Evolutionary conservation across 2,329 filamentous ascomycete species (phyloP).

Genomic region (Aspergillus nomiae): DNA sequence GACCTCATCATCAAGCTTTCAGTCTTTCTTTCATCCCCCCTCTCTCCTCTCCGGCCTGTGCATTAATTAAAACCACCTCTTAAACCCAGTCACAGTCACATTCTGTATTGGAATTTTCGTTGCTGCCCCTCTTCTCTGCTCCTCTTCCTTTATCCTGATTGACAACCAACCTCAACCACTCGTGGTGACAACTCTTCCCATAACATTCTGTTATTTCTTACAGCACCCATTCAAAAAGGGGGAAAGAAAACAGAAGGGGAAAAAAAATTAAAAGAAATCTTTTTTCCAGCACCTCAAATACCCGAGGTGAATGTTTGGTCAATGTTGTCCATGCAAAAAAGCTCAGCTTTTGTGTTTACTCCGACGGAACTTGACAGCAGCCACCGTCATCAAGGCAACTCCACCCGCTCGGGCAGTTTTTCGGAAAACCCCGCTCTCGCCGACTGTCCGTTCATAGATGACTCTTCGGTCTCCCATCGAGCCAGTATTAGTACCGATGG

Average conservation of each 20-base stretch:
- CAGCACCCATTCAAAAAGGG: not conserved
- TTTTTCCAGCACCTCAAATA: not conserved
- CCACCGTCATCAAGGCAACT: constrained; percentile 21
- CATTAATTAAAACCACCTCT: constrained; percentile 1
- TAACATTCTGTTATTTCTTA: not conserved
- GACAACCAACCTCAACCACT: not conserved
- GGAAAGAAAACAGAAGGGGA: not conserved
- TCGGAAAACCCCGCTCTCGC: constrained; percentile 28
- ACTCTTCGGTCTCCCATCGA: constrained; percentile 31
- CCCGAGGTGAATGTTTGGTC: constrained; percentile 19
- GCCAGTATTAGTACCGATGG: constrained; percentile 38
- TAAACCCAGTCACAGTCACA: not conserved
- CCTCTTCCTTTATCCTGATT: not conserved
- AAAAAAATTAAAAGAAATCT: not conserved
- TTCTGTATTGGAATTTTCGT: not conserved
- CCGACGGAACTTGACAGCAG: constrained; percentile 22
- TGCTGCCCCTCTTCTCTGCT: constrained; percentile 7
- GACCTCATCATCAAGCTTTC: constrained; percentile 6
- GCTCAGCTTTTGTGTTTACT: constrained; percentile 29
- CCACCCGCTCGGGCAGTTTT: constrained; percentile 24
- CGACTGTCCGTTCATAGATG: constrained; percentile 30
- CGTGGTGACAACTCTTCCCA: not conserved
- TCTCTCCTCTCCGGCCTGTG: not conserved
- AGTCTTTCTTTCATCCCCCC: not conserved
- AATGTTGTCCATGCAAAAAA: constrained; percentile 46